Evolutionary conservation across 192 early-diverging fungal species (phyloP), one percentile per base, ranked within the genome.

Genomic region (Linnemannia elongata): DNA sequence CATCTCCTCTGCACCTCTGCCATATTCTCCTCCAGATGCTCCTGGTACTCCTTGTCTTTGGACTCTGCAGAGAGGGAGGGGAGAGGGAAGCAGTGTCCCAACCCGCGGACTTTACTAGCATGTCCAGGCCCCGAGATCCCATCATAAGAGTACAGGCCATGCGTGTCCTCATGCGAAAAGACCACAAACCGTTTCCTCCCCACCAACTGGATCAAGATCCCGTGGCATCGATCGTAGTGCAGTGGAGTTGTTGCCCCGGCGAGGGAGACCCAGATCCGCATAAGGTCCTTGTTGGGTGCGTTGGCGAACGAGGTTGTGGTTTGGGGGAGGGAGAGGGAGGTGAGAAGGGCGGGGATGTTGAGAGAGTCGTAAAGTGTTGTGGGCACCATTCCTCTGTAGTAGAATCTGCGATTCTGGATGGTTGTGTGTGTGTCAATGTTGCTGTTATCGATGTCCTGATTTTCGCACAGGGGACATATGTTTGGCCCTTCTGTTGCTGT

Each of bases 211-310:
- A 91, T 75, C 44, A 92, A 66, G 44, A 91, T 75, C 7, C 91
- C 91, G 70, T 92, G 91, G 72, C 91, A 92, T 10, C 87, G 63
- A 70, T 92, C 91, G 71, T 92, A 92, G 55, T 92, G 91, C 20
- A 92, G 68, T 10, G 91, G 91, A 1, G 91, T 92, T 9, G 90
- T 85, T 22, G 89, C 85, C 1, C 89, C 91, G 0, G 89, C 74
- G 3, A 85, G 80, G 0, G 85, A 88, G 17, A 89, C 74, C 91
- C 91, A 92, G 33, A 90, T 74, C 39, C 90, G 84, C 75, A 89
- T 88, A 1, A 92, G 85, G 22, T 79, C 73, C 36, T 79, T 75
- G 45, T 90, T 90, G 3, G 83, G 72, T 18, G 75, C 54, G 5
- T 55, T 78, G 3, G 83, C 75, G 6, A 77, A 77, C 2, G 74